Base-by-base conservation (phyloP, 2,329 filamentous ascomycete species). In the Fusarium caatingaense region DNA sequence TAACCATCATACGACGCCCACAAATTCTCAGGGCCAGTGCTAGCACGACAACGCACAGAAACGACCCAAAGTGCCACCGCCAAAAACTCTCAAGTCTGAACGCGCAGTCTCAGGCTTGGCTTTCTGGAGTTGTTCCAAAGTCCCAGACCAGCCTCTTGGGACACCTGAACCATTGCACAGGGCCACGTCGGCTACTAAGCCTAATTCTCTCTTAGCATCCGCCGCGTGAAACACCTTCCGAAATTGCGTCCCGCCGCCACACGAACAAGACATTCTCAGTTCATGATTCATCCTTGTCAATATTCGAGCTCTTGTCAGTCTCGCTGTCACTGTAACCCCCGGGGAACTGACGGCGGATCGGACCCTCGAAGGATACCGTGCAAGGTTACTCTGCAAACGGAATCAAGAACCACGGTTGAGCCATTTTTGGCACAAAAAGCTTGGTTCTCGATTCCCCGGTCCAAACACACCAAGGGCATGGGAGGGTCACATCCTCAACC, bases 221-320 rank as follows among this genome's bases (percentile, higher is more conserved):
- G 34, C 64, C 65, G 68, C 53, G 70, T 75, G 76, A 76, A 76
- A 76, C 73, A 66, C 5, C 63, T 79, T 77, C 74, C 76, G 78
- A 80, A 76, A 79, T 80, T 79, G 72, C 76, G 73, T 69, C 77
- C 49, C 75, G 77, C 72, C 66, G 72, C 77, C 73, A 78, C 70
- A 55, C 41, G 51, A 48, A 28, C 53, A 56, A 56, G 54, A 50
- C 54, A 49, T 27, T n/a, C 25, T 49, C 42, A 56, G 28, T 47
- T 56, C 30, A 46, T 49, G 45, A 40, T 32, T 49, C n/a, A 49
- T 50, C 62, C 63, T 49, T 56, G 63, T 61, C 63, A 21, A 61
- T 61, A 74, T 65, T 57, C 48, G 59, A 41, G 25, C 64, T 40
- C 15, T 51, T 41, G 32, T 28, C 18, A 42, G 34, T 27, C 49